phyloP scores from a whole-genome alignment of 768 basidiomycete genomes.

The Hericium coralloides region DNA sequence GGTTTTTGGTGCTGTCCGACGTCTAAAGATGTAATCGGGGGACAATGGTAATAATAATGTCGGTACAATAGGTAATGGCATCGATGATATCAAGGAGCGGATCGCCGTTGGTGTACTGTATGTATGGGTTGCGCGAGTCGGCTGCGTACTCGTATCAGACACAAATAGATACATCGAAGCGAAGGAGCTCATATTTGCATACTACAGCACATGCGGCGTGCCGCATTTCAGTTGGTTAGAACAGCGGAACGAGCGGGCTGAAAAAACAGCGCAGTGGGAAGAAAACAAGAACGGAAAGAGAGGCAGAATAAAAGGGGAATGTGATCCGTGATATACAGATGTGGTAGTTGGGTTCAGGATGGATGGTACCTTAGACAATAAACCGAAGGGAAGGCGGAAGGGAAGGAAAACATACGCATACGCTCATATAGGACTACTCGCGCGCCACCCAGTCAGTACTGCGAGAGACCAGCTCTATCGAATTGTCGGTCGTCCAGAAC shows the following conservation, averaged over 20 bases:
- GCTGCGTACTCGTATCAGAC: background rate
- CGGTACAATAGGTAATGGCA: background rate
- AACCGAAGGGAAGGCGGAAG: background rate
- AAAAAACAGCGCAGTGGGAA: background rate
- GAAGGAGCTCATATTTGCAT: background rate
- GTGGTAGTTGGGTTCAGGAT: background rate
- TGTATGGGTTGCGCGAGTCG: background rate
- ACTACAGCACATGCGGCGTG: background rate
- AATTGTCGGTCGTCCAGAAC: constrained; percentile 90
- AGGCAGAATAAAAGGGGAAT: background rate
- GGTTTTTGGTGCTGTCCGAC: background rate
- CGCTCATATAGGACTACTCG: constrained; percentile 31
- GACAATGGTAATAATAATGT: background rate
- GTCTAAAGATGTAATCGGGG: background rate
- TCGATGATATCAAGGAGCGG: background rate
- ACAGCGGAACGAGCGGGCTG: background rate
- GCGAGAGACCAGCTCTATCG: constrained; percentile 77
- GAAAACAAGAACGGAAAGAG: background rate
- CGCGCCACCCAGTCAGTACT: constrained; percentile 83
- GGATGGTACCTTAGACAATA: background rate
- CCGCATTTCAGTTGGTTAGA: background rate
- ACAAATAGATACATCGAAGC: background rate
- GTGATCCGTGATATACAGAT: background rate
- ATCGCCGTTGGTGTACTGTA: background rate
- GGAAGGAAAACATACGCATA: background rate